Percentiles rank a stretch among this genome's conserved stretches.
Evolutionary conservation across 2,329 filamentous ascomycete genomes (phyloP).

Genomic region (Colletotrichum neosansevieriae): DNA sequence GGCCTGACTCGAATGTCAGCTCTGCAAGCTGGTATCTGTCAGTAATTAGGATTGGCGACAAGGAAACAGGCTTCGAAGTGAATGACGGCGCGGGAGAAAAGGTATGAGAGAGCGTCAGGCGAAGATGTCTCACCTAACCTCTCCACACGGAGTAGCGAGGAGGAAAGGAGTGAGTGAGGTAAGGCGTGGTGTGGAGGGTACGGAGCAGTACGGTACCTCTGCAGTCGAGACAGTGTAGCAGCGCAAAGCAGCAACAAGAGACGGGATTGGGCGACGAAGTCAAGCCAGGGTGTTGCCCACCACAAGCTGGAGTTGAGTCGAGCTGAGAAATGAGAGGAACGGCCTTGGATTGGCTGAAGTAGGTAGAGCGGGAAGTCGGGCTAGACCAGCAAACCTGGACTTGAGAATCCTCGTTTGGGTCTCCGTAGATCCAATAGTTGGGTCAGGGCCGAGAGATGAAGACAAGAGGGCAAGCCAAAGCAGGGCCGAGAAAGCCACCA

Average conservation of each 20-base stretch:
- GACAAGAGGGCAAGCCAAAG: background rate
- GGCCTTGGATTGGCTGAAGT: slow-evolving; percentile 32
- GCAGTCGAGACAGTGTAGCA: slow-evolving; percentile 20
- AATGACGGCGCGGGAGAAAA: slow-evolving; percentile 23
- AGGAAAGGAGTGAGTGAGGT: slow-evolving; percentile 27
- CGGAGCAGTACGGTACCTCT: slow-evolving; percentile 23
- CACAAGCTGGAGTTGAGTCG: slow-evolving; percentile 34
- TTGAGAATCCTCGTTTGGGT: slow-evolving; percentile 10
- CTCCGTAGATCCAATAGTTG: slow-evolving; percentile 1
- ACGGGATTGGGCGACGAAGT: slow-evolving; percentile 36
- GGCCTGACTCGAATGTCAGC: slow-evolving; percentile 17
- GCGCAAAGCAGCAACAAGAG: slow-evolving; percentile 30
- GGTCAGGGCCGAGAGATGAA: slow-evolving; percentile 6
- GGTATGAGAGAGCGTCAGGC: slow-evolving; percentile 32
- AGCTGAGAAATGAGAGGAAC: slow-evolving; percentile 24
- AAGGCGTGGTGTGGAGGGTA: slow-evolving; percentile 20
- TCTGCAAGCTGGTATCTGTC: slow-evolving; percentile 11
- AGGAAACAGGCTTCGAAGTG: slow-evolving; percentile 12
- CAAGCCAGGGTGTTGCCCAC: slow-evolving; percentile 35
- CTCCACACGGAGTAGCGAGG: slow-evolving; percentile 29
- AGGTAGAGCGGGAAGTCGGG: slow-evolving; percentile 5
- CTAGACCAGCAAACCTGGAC: slow-evolving; percentile 9
- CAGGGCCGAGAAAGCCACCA: background rate
- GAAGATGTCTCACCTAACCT: slow-evolving; percentile 40
- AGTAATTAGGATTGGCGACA: slow-evolving; percentile 25